Evolutionary conservation across 2,329 filamentous ascomycete species (phyloP).

Genomic region (Fusarium ambrosium): DNA sequence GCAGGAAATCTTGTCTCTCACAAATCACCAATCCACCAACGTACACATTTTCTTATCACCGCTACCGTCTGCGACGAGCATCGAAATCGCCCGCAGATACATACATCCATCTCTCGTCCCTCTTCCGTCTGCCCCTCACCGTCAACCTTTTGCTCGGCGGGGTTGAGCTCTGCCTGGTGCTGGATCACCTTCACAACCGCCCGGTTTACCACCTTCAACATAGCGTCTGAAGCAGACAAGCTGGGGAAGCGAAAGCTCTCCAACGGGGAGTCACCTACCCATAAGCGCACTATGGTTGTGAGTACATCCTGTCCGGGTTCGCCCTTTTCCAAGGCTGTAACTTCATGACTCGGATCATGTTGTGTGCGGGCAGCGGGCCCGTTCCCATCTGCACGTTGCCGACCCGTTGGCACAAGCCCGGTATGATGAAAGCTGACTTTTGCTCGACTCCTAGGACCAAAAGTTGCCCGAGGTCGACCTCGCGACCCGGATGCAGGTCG

Average conservation of each 20-base stretch:
- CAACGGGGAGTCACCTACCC: constrained; percentile 68
- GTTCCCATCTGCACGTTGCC: neutral
- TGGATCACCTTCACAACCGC: constrained; percentile 46
- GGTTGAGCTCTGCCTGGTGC: constrained; percentile 56
- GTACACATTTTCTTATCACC: constrained; percentile 19
- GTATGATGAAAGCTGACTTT: constrained; percentile 19
- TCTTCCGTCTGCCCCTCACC: constrained; percentile 18
- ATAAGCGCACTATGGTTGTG: constrained; percentile 74
- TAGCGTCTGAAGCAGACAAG: constrained; percentile 58
- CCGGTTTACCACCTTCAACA: constrained; percentile 49
- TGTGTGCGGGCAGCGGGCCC: neutral
- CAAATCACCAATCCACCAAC: constrained; percentile 29
- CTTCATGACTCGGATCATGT: constrained; percentile 22
- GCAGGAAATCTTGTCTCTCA: constrained; percentile 30
- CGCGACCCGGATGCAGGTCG: constrained; percentile 75
- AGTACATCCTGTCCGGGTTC: constrained; percentile 49
- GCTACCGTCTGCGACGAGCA: constrained; percentile 33
- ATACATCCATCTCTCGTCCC: neutral
- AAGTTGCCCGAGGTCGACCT: constrained; percentile 72
- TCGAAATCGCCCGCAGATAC: constrained; percentile 26
- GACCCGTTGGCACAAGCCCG: neutral
- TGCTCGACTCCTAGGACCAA: constrained; percentile 55
- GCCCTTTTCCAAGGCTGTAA: neutral
- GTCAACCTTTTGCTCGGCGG: constrained; percentile 46
- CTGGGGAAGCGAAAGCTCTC: constrained; percentile 79